Percentiles rank a stretch among this genome's conserved stretches.
phyloP scores from a whole-genome alignment of 2,329 filamentous ascomycete species.

The Pseudocercospora fuligena region DNA sequence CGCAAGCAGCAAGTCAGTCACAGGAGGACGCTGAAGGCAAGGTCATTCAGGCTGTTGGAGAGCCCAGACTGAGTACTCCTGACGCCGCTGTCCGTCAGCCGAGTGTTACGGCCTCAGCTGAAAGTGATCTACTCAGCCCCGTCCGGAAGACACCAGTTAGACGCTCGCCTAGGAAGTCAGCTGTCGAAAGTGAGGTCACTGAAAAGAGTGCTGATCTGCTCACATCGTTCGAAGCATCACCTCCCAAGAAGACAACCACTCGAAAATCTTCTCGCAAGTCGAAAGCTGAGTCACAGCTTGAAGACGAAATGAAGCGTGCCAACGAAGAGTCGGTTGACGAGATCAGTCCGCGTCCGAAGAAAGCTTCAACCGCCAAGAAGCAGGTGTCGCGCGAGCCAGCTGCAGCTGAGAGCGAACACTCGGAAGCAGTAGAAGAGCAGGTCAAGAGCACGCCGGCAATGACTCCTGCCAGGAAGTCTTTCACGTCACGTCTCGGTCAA shows the following conservation, averaged over 20 bases:
- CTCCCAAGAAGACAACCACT: conserved; percentile 6
- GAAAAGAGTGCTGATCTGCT: background rate
- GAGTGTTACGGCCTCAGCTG: conserved; percentile 7
- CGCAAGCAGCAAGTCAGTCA: conserved; percentile 11
- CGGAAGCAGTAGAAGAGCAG: background rate
- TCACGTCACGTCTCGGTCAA: conserved; percentile 37
- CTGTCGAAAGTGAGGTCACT: background rate
- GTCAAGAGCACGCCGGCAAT: conserved; percentile 14
- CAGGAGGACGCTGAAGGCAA: background rate
- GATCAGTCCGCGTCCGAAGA: conserved; percentile 10
- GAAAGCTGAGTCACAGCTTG: background rate
- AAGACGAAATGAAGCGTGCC: conserved; percentile 12
- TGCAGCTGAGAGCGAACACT: background rate
- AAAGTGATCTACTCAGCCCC: conserved; percentile 21
- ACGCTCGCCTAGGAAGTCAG: conserved; percentile 10
- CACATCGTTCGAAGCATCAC: background rate
- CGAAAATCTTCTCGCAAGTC: conserved; percentile 10
- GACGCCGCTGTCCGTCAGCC: background rate
- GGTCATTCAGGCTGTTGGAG: background rate
- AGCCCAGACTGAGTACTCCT: background rate
- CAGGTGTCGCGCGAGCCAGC: background rate
- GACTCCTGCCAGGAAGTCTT: conserved; percentile 33
- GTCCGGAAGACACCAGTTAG: conserved; percentile 1
- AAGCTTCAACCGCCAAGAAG: background rate
- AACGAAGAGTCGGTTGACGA: background rate